Evolutionary conservation across 225 moss, liverwort and hornwort species (phyloP).

Genomic region (Pseudoscleropodium purum): DNA sequence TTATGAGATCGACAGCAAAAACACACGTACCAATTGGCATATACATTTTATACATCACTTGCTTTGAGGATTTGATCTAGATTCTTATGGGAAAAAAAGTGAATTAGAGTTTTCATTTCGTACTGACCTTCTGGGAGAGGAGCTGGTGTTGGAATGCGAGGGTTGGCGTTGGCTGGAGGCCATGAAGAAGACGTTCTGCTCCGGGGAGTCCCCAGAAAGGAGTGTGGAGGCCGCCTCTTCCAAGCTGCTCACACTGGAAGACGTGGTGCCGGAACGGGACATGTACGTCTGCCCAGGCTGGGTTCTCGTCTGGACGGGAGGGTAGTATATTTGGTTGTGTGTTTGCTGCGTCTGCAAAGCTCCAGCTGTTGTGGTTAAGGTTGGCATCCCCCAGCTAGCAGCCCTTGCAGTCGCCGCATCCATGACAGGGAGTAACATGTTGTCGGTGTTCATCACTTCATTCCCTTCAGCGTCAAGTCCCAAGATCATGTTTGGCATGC

Average conservation of each 20-base stretch:
- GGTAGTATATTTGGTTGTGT: not conserved
- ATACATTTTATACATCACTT: too few species aligned
- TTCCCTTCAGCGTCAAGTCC: not conserved
- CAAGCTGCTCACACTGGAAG: constrained; percentile 32
- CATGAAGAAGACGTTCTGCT: not conserved
- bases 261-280: constrained; percentile 23
- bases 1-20: not conserved
- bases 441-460: not conserved
- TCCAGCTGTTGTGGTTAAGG: not conserved
- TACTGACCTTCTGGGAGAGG: constrained; percentile 11
- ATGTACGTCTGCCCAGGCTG: not conserved
- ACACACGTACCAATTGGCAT: not conserved
- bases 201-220: constrained; percentile 20
- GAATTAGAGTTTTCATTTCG: not conserved
- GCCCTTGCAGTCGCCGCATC: not conserved
- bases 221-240: constrained; percentile 14
- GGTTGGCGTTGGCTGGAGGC: not conserved
- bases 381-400: constrained; percentile 4
- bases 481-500: constrained; percentile 21
- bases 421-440: not conserved
- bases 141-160: constrained; percentile 31
- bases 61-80: not conserved
- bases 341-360: not conserved
- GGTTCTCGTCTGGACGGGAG: not conserved
- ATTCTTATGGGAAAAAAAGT: not conserved